These are phyloP conservation scores for Colletotrichum camelliae DNA, from an alignment of 2,329 filamentous ascomycete species.

Conservation along the genomic window DNA sequence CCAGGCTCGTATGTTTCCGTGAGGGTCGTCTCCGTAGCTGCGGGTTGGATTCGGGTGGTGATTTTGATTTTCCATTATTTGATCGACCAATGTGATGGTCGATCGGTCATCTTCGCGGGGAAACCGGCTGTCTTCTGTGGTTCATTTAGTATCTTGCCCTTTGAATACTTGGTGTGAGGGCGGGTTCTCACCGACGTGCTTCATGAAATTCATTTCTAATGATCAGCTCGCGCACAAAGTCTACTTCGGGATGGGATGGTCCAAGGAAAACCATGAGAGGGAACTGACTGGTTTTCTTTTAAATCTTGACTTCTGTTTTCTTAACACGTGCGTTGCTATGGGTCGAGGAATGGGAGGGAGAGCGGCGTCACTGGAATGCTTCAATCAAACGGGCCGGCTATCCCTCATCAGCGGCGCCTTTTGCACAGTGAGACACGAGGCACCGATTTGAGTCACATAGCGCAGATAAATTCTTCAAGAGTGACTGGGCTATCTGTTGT, in stretches of 20 bases:
- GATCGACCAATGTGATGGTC: not conserved
- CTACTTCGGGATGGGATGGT: not conserved
- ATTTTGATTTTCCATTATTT: not conserved
- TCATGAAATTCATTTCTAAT: not conserved
- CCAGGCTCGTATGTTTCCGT: slow-evolving; percentile 10
- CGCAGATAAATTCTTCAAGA: not conserved
- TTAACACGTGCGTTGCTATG: slow-evolving; percentile 4
- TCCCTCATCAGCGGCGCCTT: not conserved
- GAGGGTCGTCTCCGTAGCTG: not conserved
- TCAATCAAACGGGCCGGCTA: not conserved
- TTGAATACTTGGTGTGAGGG: not conserved
- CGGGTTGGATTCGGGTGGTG: not conserved
- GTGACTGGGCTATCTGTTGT: not conserved
- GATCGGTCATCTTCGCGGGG: not conserved
- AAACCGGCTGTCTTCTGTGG: not conserved
- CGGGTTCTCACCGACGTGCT: not conserved
- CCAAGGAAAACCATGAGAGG: accelerated
- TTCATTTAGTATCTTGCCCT: not conserved
- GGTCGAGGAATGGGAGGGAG: not conserved
- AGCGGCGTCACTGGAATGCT: slow-evolving; percentile 8
- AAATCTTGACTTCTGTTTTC: not conserved
- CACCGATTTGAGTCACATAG: not conserved
- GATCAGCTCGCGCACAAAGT: not conserved
- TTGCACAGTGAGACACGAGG: not conserved
- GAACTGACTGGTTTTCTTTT: not conserved